Evolutionary conservation across 345 rosid species (phyloP), one percentile per base, ranked within the genome.

Genomic region (Dipteronia sinensis): DNA sequence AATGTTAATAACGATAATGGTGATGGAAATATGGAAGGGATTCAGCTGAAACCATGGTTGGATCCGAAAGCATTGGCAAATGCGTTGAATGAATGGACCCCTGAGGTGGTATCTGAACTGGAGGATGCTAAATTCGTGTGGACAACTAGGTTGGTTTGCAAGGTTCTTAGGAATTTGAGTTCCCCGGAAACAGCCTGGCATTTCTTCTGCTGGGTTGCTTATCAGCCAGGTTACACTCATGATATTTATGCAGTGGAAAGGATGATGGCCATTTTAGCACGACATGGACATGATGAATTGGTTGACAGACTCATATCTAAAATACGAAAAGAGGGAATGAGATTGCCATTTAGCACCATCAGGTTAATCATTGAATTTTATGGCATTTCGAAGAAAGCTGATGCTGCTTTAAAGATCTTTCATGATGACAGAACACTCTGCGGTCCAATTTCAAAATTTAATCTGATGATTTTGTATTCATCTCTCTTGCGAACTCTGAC

Each of bases 151-250:
- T 81, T 95, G 87, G 98, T 90, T 40, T 90, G 97, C 83, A 93
- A 91, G 88, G 83, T 93, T 86, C 90, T 92, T 47, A 85, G 98
- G 83, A 89, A 86, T 80, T 84, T 95, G 75, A 90, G 66, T 42
- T 91, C 93, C 15, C 84, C 89, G 12, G 89, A 90, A 76, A 84
- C 89, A 69, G 98, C 98, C 15, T 93, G 99, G 99, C 82, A 79
- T 69, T 92, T 93, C 89, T 95, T 95, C 85, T 88, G 93, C 77
- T 95, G 98, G 99, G 96, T 95, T 71, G 92, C 93, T 56, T 81
- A 62, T 87, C 99, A 92, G 82, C 95, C 97, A 0, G 95, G 92
- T 74, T 93, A 89, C 82, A 84, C 91, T 65, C 99, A 93, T 17
- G 93, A 95, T 71, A 82, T 89, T 59, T 92, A 91, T 80, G 87